A percentile compares a stretch with the other conserved stretches of the same genome.
These are phyloP conservation scores for Przewalskia tangutica DNA, from an alignment of 257 asterid genomes.

Conservation along the genomic window DNA sequence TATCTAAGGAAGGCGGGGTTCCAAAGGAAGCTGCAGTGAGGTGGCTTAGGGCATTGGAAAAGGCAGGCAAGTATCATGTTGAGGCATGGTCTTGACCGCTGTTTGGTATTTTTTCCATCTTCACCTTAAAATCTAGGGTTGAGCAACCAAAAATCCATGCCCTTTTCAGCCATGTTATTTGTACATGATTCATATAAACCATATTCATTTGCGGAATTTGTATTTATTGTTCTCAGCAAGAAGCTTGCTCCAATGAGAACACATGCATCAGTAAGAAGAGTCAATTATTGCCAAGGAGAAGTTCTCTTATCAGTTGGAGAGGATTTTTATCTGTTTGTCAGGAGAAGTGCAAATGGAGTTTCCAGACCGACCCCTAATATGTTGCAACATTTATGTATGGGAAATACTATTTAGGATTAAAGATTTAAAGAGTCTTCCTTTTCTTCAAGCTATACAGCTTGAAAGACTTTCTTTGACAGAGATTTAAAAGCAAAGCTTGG, in stretches of 20 bases:
- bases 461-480: too few species aligned
- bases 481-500: too few species aligned
- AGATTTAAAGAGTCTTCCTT: too few species aligned
- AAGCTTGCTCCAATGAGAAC: not conserved
- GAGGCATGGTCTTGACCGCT: constrained; percentile 77
- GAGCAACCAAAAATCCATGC: not conserved
- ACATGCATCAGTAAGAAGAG: not conserved
- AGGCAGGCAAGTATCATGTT: constrained; percentile 73
- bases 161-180: not conserved
- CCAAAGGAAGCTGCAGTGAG: constrained; percentile 52
- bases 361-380: not conserved
- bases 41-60: constrained; percentile 67
- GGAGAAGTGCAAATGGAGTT: not conserved
- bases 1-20: constrained; percentile 50
- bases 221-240: not conserved
- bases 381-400: not conserved
- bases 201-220: not conserved
- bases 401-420: not conserved
- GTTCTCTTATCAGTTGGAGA: not conserved
- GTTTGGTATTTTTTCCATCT: not conserved
- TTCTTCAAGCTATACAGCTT: too few species aligned
- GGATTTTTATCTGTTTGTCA: not conserved
- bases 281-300: not conserved
- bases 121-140: not conserved
- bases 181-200: not conserved